Evolutionary conservation across 108 stramenopile species (phyloP).

Genomic region (Cyclostephanos tholiformis): DNA sequence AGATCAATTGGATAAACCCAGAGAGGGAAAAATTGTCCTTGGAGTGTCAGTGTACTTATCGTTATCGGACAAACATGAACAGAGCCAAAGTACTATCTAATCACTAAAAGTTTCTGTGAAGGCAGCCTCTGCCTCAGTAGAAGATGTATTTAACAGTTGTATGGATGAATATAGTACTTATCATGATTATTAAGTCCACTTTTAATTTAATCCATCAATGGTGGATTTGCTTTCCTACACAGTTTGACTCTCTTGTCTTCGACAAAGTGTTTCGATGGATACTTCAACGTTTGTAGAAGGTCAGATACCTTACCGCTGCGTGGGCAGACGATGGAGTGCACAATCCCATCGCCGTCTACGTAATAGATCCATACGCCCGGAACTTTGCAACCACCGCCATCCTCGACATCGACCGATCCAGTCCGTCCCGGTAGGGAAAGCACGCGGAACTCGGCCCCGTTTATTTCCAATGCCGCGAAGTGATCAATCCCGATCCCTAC

Average conservation of each 20-base stretch:
- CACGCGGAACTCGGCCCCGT: constrained; percentile 40
- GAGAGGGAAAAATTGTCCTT: too few species aligned
- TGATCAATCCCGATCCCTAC: constrained; percentile 75
- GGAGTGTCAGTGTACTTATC: too few species aligned
- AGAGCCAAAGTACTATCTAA: too few species aligned
- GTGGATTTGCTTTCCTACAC: constrained; percentile 43
- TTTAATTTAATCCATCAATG: not conserved
- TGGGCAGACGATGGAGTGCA: constrained; percentile 42
- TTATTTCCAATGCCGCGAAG: constrained; percentile 64
- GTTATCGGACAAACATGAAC: too few species aligned
- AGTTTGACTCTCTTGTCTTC: constrained; percentile 46
- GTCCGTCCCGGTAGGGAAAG: constrained; percentile 37
- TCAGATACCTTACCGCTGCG: constrained; percentile 42
- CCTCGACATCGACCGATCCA: constrained; percentile 48
- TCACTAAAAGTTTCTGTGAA: too few species aligned
- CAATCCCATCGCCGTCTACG: constrained; percentile 41
- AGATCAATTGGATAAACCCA: too few species aligned
- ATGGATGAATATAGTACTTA: too few species aligned
- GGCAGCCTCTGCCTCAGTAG: too few species aligned
- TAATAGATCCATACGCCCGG: constrained; percentile 60
- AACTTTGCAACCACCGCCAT: constrained; percentile 9
- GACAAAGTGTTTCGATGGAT: constrained; percentile 30
- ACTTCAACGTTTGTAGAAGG: constrained; percentile 32
- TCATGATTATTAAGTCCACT: not conserved
- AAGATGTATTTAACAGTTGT: too few species aligned